Evolutionary conservation across 352 stramenopile genomes (phyloP).

Genomic region (Pythium oligandrum): DNA sequence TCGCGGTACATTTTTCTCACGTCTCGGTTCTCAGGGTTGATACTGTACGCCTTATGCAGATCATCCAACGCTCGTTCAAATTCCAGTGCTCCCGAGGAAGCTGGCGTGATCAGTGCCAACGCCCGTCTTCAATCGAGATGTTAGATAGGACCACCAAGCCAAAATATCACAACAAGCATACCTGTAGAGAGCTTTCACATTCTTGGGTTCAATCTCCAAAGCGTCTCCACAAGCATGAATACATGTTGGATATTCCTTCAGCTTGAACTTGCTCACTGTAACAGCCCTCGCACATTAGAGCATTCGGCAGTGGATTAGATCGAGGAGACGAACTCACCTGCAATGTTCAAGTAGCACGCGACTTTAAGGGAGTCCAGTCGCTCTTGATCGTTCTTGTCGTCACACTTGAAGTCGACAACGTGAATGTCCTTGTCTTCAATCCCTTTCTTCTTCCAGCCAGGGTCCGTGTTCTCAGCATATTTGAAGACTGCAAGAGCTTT

Average conservation of each 20-base stretch:
- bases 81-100: slow-evolving; percentile 68
- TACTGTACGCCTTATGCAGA: slow-evolving; percentile 57
- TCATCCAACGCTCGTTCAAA: slow-evolving; percentile 72
- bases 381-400: slow-evolving; percentile 33
- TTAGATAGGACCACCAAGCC: too few species aligned
- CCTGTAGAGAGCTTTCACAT: slow-evolving; percentile 81
- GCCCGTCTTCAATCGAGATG: slow-evolving; percentile 31
- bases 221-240: slow-evolving; percentile 70
- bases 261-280: slow-evolving; percentile 72
- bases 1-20: slow-evolving; percentile 65
- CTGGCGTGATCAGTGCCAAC: slow-evolving; percentile 67
- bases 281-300: background rate
- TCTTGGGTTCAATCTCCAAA: slow-evolving; percentile 47
- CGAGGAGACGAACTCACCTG: slow-evolving; percentile 27
- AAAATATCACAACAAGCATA: slow-evolving; percentile 6
- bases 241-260: slow-evolving; percentile 59
- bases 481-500: slow-evolving; percentile 83
- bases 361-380: slow-evolving; percentile 50
- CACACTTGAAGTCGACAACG: slow-evolving; percentile 48
- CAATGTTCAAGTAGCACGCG: slow-evolving; percentile 80
- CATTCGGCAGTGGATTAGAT: too few species aligned
- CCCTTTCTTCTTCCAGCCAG: slow-evolving; percentile 83
- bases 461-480: slow-evolving; percentile 73
- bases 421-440: slow-evolving; percentile 78
- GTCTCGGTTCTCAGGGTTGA: slow-evolving; percentile 55